Evolutionary conservation across 1,284 basidiomycete species (phyloP).

Genomic region (Grifola frondosa): DNA sequence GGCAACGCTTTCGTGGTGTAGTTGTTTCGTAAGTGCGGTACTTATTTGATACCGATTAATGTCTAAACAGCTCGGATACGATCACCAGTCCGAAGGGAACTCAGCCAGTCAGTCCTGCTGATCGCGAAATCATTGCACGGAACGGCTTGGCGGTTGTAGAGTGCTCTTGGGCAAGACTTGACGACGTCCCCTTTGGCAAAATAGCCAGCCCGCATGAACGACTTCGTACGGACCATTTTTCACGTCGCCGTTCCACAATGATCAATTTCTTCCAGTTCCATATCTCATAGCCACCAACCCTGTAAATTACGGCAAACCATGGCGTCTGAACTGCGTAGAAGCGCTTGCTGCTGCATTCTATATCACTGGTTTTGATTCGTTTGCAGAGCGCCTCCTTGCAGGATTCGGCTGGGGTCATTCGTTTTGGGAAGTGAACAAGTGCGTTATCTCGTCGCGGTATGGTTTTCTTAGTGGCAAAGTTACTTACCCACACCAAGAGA

Average conservation of each 20-base stretch:
- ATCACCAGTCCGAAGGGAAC: slow-evolving; percentile 79
- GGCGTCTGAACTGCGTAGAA: slow-evolving; percentile 89
- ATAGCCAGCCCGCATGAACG: slow-evolving; percentile 93
- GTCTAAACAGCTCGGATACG: not conserved
- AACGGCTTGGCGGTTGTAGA: slow-evolving; percentile 93
- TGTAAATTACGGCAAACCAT: slow-evolving; percentile 94
- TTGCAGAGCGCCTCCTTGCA: slow-evolving; percentile 74
- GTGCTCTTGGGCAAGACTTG: slow-evolving; percentile 94
- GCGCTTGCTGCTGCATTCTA: slow-evolving; percentile 92
- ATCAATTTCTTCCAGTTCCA: slow-evolving; percentile 58
- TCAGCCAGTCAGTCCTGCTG: slow-evolving; percentile 79
- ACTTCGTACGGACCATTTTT: slow-evolving; percentile 57
- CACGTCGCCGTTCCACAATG: not conserved
- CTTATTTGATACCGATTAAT: not conserved
- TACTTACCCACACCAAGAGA: no score
- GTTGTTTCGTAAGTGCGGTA: slow-evolving; percentile 77
- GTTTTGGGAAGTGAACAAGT: slow-evolving; percentile 85
- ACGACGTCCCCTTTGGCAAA: slow-evolving; percentile 93
- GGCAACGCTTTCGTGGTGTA: slow-evolving; percentile 86
- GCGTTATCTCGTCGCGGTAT: slow-evolving; percentile 19
- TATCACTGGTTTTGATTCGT: slow-evolving; percentile 80
- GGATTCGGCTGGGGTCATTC: slow-evolving; percentile 88
- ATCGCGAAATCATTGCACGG: slow-evolving; percentile 77
- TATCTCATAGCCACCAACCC: slow-evolving; percentile 93
- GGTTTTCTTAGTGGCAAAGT: not conserved